phyloP scores from a whole-genome alignment of 371 early-diverging fungal species.

The Zopfochytrium polystomum region DNA sequence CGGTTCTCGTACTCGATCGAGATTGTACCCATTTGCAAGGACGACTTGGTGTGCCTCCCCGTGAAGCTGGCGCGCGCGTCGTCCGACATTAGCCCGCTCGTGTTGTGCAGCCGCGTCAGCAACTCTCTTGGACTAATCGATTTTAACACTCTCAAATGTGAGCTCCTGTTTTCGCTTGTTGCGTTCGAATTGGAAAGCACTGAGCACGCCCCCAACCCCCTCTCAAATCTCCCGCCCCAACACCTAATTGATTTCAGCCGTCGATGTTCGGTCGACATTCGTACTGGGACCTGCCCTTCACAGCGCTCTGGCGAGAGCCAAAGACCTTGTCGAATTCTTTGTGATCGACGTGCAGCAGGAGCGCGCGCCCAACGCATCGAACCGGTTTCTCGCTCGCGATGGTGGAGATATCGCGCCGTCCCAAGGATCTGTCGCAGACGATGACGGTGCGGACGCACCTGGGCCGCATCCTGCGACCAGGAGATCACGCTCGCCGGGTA shows the following conservation, averaged over 20 bases:
- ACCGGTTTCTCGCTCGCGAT: conserved; percentile 50
- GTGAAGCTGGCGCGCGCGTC: conserved; percentile 76
- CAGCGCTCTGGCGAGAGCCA: conserved; percentile 69
- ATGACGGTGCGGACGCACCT: conserved; percentile 89
- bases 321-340: conserved; percentile 81
- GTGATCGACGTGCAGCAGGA: conserved; percentile 89
- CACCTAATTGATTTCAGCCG: conserved; percentile 35
- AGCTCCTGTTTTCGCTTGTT: neutral
- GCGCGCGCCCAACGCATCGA: conserved; percentile 63
- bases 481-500: conserved; percentile 93
- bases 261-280: conserved; percentile 71
- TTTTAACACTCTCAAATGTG: conserved; percentile 66
- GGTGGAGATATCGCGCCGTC: conserved; percentile 42
- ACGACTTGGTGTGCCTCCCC: conserved; percentile 93
- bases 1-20: conserved; percentile 97
- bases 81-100: conserved; percentile 81
- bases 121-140: conserved; percentile 83
- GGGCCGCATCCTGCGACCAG: conserved; percentile 83
- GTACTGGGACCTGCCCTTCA: conserved; percentile 85
- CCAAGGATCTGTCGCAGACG: conserved; percentile 73
- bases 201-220: no score
- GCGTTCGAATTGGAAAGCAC: neutral
- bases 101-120: conserved; percentile 80
- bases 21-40: conserved; percentile 95
- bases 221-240: no score